Percentiles rank a stretch among this genome's conserved stretches.
These are phyloP conservation scores for Gregarina niphandrodes DNA, from an alignment of 169 alveolate genomes.

Conservation along the genomic window DNA sequence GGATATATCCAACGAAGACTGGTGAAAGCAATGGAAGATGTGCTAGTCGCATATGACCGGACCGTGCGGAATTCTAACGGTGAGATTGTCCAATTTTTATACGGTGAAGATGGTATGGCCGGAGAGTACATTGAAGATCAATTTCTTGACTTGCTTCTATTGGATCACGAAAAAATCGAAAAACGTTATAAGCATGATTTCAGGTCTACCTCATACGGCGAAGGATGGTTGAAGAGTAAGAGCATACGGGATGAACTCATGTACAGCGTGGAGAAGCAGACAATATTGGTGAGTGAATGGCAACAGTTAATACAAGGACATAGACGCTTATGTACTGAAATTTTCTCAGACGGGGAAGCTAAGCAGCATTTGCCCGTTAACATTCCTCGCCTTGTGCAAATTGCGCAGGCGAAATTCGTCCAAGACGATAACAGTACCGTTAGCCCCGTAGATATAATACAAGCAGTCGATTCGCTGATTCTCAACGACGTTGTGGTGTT, in stretches of 20 bases:
- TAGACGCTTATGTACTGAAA: slow-evolving; percentile 22
- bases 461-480: not conserved
- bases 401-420: slow-evolving; percentile 58
- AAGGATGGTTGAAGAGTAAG: slow-evolving; percentile 38
- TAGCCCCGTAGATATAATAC: not conserved
- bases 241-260: slow-evolving; percentile 23
- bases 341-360: slow-evolving; percentile 72
- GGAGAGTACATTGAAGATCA: slow-evolving; percentile 97
- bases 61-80: slow-evolving; percentile 87
- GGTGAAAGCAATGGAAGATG: slow-evolving; percentile 97
- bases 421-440: not conserved
- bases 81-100: slow-evolving; percentile 83
- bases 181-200: slow-evolving; percentile 34
- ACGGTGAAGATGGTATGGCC: slow-evolving; percentile 99
- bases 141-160: slow-evolving; percentile 57
- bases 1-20: slow-evolving; percentile 98
- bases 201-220: slow-evolving; percentile 12
- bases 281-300: slow-evolving; percentile 35
- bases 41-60: slow-evolving; percentile 92
- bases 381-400: slow-evolving; percentile 61
- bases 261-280: slow-evolving; percentile 42
- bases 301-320: slow-evolving; percentile 2
- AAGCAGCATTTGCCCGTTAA: slow-evolving; percentile 87
- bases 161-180: slow-evolving; percentile 57
- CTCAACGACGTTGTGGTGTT: too few species aligned